These are phyloP conservation scores for Cotoneaster glaucophyllus DNA, from an alignment of 306 rosid species.

Conservation along the genomic window DNA sequence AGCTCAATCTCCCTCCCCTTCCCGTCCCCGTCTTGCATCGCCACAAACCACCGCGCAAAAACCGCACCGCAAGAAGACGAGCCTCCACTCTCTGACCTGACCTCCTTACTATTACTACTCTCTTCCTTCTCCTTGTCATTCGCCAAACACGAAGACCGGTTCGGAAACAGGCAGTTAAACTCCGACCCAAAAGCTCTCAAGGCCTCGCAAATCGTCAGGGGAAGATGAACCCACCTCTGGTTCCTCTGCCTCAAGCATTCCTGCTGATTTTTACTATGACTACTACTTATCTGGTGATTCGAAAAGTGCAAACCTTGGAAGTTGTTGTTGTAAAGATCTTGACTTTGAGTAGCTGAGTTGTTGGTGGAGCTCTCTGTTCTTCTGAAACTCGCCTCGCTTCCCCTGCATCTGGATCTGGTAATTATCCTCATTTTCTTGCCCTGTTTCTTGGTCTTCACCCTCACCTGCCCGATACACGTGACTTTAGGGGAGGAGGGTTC, in stretches of 20 bases:
- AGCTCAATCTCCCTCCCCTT: conserved; percentile 58
- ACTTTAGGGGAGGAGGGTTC: conserved; percentile 97
- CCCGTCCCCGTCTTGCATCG: conserved; percentile 61
- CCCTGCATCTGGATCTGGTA: conserved; percentile 45
- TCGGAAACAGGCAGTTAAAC: conserved; percentile 81
- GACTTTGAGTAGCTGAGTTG: neutral
- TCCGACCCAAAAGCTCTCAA: conserved; percentile 60
- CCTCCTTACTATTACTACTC: conserved; percentile 6
- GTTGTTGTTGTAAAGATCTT: neutral
- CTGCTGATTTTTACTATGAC: conserved; percentile 11
- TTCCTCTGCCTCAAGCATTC: conserved; percentile 58
- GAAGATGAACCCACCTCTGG: conserved; percentile 87
- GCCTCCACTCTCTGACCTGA: conserved; percentile 30
- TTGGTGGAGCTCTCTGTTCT: conserved; percentile 23
- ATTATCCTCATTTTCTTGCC: conserved; percentile 66
- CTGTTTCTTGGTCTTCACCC: conserved; percentile 84
- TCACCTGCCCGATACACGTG: conserved; percentile 90
- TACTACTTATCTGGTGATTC: conserved; percentile 18
- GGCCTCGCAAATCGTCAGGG: conserved; percentile 83
- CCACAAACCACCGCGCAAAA: conserved; percentile 74
- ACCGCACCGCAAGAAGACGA: conserved; percentile 57
- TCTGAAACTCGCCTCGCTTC: conserved; percentile 60
- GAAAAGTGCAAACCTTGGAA: conserved; percentile 27
- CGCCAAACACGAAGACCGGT: conserved; percentile 57
- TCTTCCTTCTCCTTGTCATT: conserved; percentile 38